Conservation (phyloP, 2,329 filamentous ascomycete species). For the Fusarium avenaceum region DNA sequence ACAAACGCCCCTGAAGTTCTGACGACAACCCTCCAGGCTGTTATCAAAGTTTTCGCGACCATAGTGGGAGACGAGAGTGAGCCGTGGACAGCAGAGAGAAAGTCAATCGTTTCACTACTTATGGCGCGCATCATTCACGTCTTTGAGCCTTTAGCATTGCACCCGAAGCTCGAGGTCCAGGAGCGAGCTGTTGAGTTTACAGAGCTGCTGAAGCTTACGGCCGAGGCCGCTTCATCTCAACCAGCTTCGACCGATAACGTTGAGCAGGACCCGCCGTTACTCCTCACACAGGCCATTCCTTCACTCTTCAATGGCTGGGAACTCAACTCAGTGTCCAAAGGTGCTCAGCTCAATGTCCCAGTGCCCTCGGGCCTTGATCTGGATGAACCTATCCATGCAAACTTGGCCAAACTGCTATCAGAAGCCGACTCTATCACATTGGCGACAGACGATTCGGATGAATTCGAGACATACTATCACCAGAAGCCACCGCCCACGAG, state of each 20-base stretch:
- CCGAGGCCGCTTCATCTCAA: slow-evolving; percentile 82
- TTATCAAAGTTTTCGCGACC: slow-evolving; percentile 85
- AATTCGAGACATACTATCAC: slow-evolving; percentile 77
- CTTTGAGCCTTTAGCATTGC: slow-evolving; percentile 81
- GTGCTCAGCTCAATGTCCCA: slow-evolving; percentile 89
- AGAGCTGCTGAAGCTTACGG: slow-evolving; percentile 87
- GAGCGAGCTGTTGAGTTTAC: slow-evolving; percentile 93
- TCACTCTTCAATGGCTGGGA: slow-evolving; percentile 88
- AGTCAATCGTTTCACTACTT: slow-evolving; percentile 80
- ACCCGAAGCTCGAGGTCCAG: slow-evolving; percentile 93
- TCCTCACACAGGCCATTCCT: slow-evolving; percentile 92
- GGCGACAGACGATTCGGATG: slow-evolving; percentile 69
- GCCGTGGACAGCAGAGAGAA: slow-evolving; percentile 79
- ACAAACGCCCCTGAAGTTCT: slow-evolving; percentile 74
- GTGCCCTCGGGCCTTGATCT: slow-evolving; percentile 81
- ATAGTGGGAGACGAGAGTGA: slow-evolving; percentile 75
- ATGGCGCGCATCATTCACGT: slow-evolving; percentile 86
- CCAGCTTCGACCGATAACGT: slow-evolving; percentile 66
- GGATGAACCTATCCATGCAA: slow-evolving; percentile 83
- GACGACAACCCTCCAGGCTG: slow-evolving; percentile 84
- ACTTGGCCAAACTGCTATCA: slow-evolving; percentile 76
- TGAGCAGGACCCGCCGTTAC: slow-evolving; percentile 78
- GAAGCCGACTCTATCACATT: slow-evolving; percentile 65
- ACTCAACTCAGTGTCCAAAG: slow-evolving; percentile 87
- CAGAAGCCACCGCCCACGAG: slow-evolving; percentile 65